Conservation (phyloP, 208 protist genomes). For the Crithidia thermophila region DNA sequence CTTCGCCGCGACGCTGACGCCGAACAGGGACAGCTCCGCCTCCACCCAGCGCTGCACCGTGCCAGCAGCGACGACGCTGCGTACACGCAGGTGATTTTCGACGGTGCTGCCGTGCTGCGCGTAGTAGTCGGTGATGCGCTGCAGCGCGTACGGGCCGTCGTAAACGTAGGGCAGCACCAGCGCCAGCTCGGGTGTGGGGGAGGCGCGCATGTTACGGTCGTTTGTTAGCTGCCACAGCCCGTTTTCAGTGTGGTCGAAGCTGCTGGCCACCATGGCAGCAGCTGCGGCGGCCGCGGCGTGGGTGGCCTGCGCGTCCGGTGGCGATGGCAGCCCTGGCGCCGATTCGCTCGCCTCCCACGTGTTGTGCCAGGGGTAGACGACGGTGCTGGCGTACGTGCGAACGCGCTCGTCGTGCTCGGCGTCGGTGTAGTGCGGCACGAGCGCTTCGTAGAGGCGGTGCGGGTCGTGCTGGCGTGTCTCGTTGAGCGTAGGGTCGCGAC, state of each 20-base stretch:
- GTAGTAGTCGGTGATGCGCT: slow-evolving; percentile 67
- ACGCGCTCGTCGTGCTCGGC: slow-evolving; percentile 31
- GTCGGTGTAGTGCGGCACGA: slow-evolving; percentile 20
- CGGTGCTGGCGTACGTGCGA: slow-evolving; percentile 27
- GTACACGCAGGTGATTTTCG: slow-evolving; percentile 38
- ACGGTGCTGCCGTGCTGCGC: slow-evolving; percentile 51
- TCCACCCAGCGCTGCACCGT: slow-evolving; percentile 50
- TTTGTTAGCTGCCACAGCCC: slow-evolving; percentile 79
- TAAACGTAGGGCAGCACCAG: slow-evolving; percentile 74
- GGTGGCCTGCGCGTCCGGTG: not conserved
- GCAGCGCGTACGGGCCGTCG: slow-evolving; percentile 45
- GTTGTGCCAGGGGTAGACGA: slow-evolving; percentile 30
- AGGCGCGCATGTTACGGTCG: slow-evolving; percentile 56
- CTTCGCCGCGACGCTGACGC: slow-evolving; percentile 35
- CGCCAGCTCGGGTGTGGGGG: slow-evolving; percentile 62
- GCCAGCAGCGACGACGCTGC: slow-evolving; percentile 37
- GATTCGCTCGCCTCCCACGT: slow-evolving; percentile 4
- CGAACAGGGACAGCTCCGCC: slow-evolving; percentile 54
- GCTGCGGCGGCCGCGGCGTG: not conserved
- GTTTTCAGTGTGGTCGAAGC: slow-evolving; percentile 76
- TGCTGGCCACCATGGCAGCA: not conserved
- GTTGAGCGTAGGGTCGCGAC: not conserved
- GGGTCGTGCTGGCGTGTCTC: slow-evolving; percentile 25
- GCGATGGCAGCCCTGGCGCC: not conserved
- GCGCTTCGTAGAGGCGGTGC: not conserved